Conservation (phyloP, 768 basidiomycete genomes). For the Lepiota subincarnata region DNA sequence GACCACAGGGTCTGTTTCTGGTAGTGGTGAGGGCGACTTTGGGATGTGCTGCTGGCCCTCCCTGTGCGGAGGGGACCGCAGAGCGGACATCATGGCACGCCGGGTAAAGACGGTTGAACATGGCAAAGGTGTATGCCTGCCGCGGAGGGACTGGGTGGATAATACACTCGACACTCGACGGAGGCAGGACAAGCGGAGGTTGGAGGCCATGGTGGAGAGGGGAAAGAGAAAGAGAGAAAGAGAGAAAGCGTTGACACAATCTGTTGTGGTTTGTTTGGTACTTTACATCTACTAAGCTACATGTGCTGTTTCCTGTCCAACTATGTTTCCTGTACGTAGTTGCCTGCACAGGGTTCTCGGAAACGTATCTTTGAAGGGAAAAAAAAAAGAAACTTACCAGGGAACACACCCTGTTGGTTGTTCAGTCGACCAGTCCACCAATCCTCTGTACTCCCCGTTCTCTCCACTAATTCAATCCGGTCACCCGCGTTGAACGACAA, state of each 20-base stretch:
- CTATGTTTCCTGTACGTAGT: constrained; percentile 60
- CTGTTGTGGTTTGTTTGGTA: constrained; percentile 22
- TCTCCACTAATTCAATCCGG: constrained; percentile 84
- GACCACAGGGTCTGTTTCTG: constrained; percentile 11
- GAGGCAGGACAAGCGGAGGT: constrained; percentile 15
- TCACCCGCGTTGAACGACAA: constrained; percentile 87
- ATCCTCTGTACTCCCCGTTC: constrained; percentile 78
- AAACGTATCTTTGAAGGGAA: neutral
- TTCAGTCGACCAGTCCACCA: constrained; percentile 96
- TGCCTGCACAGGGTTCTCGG: constrained; percentile 36
- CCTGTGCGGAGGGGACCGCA: constrained; percentile 32
- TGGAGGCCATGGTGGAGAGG: constrained; percentile 11
- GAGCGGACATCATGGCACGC: constrained; percentile 67
- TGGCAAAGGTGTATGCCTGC: constrained; percentile 19
- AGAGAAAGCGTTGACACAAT: constrained; percentile 12
- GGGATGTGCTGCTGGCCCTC: constrained; percentile 36
- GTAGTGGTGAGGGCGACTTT: constrained; percentile 5
- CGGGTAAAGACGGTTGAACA: constrained; percentile 35
- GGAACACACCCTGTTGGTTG: constrained; percentile 85
- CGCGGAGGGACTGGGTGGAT: constrained; percentile 25
- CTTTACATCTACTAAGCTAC: constrained; percentile 10
- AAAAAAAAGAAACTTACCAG: constrained; percentile 44
- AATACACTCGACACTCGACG: constrained; percentile 18
- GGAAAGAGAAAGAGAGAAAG: neutral
- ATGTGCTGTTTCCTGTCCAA: no score